A percentile compares a stretch with the other conserved stretches of the same genome.
Conservation (phyloP, 768 basidiomycete genomes). For the Lenzites betulinus region DNA sequence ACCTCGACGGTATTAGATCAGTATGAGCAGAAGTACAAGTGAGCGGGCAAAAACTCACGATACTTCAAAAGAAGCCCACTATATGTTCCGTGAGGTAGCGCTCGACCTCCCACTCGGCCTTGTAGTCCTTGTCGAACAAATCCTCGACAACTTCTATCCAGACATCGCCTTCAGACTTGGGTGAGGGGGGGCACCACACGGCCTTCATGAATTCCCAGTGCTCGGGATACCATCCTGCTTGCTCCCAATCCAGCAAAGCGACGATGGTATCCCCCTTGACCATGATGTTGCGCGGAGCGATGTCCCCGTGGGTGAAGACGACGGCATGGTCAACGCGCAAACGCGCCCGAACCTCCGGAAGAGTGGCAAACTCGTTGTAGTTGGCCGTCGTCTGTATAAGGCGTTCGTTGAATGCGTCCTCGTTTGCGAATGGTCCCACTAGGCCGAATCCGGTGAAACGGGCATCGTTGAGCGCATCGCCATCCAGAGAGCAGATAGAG, state of each 20-base stretch:
- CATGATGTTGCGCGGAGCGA: constrained; percentile 46
- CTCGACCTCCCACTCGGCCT: too few species aligned
- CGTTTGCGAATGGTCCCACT: neutral
- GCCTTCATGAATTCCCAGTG: constrained; percentile 36
- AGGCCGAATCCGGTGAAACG: too few species aligned
- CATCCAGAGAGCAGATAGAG: too few species aligned
- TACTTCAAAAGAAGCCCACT: too few species aligned
- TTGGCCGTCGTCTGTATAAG: neutral
- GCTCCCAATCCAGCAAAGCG: constrained; percentile 41
- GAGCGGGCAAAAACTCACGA: too few species aligned
- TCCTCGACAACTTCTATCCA: too few species aligned
- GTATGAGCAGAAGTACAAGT: too few species aligned
- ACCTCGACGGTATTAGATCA: too few species aligned
- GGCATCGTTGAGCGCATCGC: too few species aligned
- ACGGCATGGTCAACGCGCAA: neutral
- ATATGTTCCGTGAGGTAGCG: too few species aligned
- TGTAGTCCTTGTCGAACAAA: too few species aligned
- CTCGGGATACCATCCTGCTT: constrained; percentile 38
- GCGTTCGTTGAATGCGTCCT: neutral
- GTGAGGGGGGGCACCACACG: neutral
- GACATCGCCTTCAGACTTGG: too few species aligned
- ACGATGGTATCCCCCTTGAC: constrained; percentile 35
- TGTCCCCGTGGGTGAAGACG: constrained; percentile 43
- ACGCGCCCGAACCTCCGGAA: neutral
- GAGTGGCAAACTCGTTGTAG: neutral